A percentile compares a stretch with the other conserved stretches of the same genome.
phyloP scores from a whole-genome alignment of 2,329 filamentous ascomycete species.

The Knufia petricola region DNA sequence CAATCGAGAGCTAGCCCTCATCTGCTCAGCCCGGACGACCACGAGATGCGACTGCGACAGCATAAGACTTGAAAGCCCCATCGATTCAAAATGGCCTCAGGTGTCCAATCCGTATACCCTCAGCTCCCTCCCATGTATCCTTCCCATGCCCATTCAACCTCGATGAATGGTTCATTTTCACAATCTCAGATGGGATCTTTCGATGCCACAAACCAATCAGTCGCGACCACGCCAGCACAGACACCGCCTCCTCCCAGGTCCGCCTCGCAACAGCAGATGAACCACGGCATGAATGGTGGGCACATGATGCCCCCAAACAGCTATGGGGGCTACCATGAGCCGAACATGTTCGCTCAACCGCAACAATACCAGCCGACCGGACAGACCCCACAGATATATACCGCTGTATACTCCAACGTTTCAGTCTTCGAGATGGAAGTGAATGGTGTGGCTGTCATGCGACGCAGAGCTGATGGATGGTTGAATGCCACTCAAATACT shows the following conservation, averaged over 20 bases:
- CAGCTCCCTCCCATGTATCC: slow-evolving; percentile 22
- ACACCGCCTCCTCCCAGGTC: slow-evolving; percentile 34
- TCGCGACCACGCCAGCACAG: slow-evolving; percentile 36
- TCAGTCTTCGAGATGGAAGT: slow-evolving; percentile 99
- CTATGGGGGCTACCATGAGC: slow-evolving; percentile 33
- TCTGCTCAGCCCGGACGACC: not conserved
- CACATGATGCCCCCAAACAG: slow-evolving; percentile 26
- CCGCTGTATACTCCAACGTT: slow-evolving; percentile 81
- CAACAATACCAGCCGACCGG: slow-evolving; percentile 17
- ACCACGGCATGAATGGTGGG: slow-evolving; percentile 19
- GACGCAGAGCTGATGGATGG: slow-evolving; percentile 87
- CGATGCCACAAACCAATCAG: slow-evolving; percentile 34
- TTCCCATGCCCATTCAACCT: slow-evolving; percentile 21
- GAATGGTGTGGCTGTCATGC: slow-evolving; percentile 88
- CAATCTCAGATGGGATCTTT: slow-evolving; percentile 34
- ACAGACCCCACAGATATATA: slow-evolving; percentile 35
- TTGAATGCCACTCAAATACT: slow-evolving; percentile 97
- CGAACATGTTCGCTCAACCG: slow-evolving; percentile 31
- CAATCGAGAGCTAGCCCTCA: not conserved
- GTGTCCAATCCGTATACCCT: slow-evolving; percentile 16
- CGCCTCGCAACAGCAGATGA: slow-evolving; percentile 31
- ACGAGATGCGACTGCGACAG: slow-evolving; percentile 10
- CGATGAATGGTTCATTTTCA: slow-evolving; percentile 27
- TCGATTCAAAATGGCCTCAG: slow-evolving; percentile 6
- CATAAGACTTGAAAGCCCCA: not conserved